A percentile compares a stretch with the other conserved stretches of the same genome.
Evolutionary conservation across 352 stramenopile species (phyloP).

Genomic region (Globisporangium cystogenes): DNA sequence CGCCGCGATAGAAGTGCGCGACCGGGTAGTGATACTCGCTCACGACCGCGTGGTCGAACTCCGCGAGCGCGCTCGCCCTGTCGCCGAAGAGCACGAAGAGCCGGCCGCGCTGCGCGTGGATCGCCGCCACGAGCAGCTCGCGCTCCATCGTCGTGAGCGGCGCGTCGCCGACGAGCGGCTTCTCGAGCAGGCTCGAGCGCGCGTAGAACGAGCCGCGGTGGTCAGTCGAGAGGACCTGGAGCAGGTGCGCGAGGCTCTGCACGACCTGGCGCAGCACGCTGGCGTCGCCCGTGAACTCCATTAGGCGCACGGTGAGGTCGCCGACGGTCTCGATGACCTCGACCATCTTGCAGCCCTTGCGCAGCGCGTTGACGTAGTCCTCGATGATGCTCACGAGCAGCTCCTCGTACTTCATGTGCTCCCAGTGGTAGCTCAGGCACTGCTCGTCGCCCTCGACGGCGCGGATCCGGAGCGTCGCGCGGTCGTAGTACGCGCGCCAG

Average conservation of each 20-base stretch:
- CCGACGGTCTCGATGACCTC: conserved; percentile 75
- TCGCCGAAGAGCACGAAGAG: conserved; percentile 60
- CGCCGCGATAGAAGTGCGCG: conserved; percentile 71
- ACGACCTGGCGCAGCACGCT: conserved; percentile 62
- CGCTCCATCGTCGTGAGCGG: conserved; percentile 26
- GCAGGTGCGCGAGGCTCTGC: conserved; percentile 48
- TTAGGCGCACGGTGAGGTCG: conserved; percentile 53
- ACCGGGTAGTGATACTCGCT: conserved; percentile 79
- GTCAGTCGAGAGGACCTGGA: conserved; percentile 42
- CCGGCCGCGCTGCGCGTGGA: conserved; percentile 58
- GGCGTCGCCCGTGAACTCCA: conserved; percentile 58
- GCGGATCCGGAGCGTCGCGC: conserved; percentile 55
- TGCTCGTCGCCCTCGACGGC: conserved; percentile 61
- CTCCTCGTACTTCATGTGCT: conserved; percentile 62
- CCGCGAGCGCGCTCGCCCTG: conserved; percentile 28
- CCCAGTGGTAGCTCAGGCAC: conserved; percentile 57
- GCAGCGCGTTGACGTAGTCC: conserved; percentile 67
- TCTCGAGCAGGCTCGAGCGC: neutral
- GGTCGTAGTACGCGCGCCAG: conserved; percentile 80
- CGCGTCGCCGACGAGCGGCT: neutral
- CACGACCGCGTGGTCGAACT: conserved; percentile 72
- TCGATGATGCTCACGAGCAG: conserved; percentile 60
- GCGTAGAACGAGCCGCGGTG: conserved; percentile 26
- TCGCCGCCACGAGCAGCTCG: conserved; percentile 45
- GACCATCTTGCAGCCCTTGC: conserved; percentile 62